phyloP scores from a whole-genome alignment of 2,329 filamentous ascomycete genomes.

The Endocalyx cinctus region DNA sequence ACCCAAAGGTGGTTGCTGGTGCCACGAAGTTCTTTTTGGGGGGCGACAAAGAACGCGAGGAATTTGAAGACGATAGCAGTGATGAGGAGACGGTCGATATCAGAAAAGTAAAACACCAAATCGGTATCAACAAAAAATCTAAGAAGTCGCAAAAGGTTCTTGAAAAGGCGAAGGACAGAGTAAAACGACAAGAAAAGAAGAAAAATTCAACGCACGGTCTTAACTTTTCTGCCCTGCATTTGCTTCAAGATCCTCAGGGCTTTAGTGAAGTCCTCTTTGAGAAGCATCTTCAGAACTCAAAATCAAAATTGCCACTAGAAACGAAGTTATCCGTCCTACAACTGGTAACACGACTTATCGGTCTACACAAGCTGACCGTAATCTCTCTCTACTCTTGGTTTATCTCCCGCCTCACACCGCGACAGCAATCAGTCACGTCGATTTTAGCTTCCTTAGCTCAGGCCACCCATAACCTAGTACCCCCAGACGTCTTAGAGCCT shows the following conservation, averaged over 20 bases:
- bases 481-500: conserved; percentile 87
- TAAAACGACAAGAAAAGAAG: conserved; percentile 80
- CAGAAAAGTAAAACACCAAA: conserved; percentile 75
- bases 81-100: conserved; percentile 78
- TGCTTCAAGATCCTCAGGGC: conserved; percentile 89
- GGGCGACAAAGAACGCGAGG: conserved; percentile 92
- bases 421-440: conserved; percentile 84
- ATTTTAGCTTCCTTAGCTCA: conserved; percentile 92
- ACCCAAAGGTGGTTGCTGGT: conserved; percentile 85
- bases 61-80: conserved; percentile 82
- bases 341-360: conserved; percentile 84
- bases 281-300: conserved; percentile 85
- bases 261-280: conserved; percentile 88
- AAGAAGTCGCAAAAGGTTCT: conserved; percentile 80
- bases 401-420: conserved; percentile 83
- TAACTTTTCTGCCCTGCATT: conserved; percentile 93
- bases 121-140: conserved; percentile 92
- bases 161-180: conserved; percentile 73
- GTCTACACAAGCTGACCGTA: conserved; percentile 80
- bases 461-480: conserved; percentile 84
- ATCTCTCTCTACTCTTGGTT: conserved; percentile 95
- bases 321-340: conserved; percentile 88
- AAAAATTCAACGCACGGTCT: conserved; percentile 82
- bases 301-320: conserved; percentile 79
- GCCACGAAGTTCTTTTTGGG: conserved; percentile 93